Evolutionary conservation across 331 rosid genomes (phyloP).

Genomic region (Acacia pycnantha): DNA sequence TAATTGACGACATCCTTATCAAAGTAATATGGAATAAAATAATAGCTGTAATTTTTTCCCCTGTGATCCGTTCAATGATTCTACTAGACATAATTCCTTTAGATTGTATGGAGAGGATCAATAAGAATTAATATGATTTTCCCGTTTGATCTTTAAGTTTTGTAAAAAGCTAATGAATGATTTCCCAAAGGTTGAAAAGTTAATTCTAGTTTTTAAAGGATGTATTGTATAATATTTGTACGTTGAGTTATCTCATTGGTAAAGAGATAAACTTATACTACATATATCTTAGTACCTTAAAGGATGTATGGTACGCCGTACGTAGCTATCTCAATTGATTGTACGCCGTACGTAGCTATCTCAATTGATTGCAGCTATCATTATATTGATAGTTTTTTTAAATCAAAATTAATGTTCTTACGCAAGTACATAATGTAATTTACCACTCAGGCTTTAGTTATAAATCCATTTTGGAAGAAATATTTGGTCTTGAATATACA

Average conservation of each 20-base stretch:
- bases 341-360: not conserved
- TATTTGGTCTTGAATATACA: too few species aligned
- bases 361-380: slow-evolving; percentile 19
- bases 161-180: slow-evolving; percentile 33
- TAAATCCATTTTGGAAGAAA: too few species aligned
- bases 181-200: slow-evolving; percentile 38
- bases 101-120: slow-evolving; percentile 27
- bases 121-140: slow-evolving; percentile 32
- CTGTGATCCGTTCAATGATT: slow-evolving; percentile 41
- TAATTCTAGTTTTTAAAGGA: slow-evolving; percentile 23
- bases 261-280: not conserved
- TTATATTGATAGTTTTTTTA: not conserved
- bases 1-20: too few species aligned
- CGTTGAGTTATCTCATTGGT: not conserved
- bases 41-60: not conserved
- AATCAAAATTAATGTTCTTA: not conserved
- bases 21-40: not conserved
- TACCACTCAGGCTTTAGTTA: not conserved
- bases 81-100: slow-evolving; percentile 34
- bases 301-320: not conserved
- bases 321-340: not conserved
- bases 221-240: not conserved
- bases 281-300: not conserved
- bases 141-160: slow-evolving; percentile 27
- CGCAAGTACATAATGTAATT: not conserved